phyloP scores from a whole-genome alignment of 2,329 filamentous ascomycete species.

The Triangularia verruculosa region DNA sequence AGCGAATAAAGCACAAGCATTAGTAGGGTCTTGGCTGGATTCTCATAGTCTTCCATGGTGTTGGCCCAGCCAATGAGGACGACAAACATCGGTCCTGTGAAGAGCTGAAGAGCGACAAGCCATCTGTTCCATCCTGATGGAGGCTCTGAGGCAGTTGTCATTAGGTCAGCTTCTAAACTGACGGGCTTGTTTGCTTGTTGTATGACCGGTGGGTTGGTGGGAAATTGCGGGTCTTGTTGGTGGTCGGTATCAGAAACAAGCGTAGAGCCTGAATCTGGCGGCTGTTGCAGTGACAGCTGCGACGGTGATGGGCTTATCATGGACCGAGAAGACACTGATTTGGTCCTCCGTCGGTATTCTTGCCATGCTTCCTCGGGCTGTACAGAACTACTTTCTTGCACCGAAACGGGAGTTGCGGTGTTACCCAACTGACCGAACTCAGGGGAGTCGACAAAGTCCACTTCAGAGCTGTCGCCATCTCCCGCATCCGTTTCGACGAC shows the following conservation, averaged over 20 bases:
- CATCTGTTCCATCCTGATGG: constrained; percentile 78
- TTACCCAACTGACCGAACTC: constrained; percentile 31
- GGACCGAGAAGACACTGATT: constrained; percentile 31
- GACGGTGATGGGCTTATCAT: constrained; percentile 33
- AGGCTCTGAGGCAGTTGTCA: constrained; percentile 13
- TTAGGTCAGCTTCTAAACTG: constrained; percentile 13
- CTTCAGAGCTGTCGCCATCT: constrained; percentile 50
- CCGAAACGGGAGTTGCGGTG: constrained; percentile 35
- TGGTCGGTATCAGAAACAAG: not conserved
- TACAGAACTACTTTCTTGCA: constrained; percentile 34
- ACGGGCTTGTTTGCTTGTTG: constrained; percentile 11
- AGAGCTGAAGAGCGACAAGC: constrained; percentile 81
- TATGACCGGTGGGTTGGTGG: not conserved
- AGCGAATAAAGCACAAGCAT: constrained; percentile 62
- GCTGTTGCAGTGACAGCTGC: constrained; percentile 28
- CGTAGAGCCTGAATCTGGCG: not conserved
- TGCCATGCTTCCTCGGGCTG: constrained; percentile 56
- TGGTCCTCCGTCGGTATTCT: constrained; percentile 51
- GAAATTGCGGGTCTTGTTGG: constrained; percentile 9
- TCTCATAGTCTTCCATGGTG: constrained; percentile 55
- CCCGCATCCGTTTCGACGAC: constrained; percentile 74
- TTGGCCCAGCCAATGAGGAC: constrained; percentile 74
- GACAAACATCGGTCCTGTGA: constrained; percentile 83
- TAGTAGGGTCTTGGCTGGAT: constrained; percentile 50
- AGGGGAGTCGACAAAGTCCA: constrained; percentile 33